These are phyloP conservation scores for Isoetes taiwanensis DNA, from an alignment of 75 land plant genomes.

Conservation along the genomic window DNA sequence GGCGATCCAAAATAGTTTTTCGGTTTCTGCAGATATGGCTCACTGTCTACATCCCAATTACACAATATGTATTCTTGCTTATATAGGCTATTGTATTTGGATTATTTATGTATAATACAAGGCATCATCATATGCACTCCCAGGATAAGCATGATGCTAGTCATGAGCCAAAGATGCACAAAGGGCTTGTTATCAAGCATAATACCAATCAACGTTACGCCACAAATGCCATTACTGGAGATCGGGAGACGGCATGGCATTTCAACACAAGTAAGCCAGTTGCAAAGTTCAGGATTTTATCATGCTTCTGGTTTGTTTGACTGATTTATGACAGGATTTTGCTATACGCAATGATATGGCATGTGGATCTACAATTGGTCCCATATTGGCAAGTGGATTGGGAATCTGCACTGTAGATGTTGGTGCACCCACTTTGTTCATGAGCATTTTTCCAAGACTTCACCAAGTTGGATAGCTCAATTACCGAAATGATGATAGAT, in stretches of 20 bases:
- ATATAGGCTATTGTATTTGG: neutral
- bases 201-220: slow-evolving; percentile 99
- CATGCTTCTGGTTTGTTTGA: neutral
- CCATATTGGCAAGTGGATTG: slow-evolving; percentile 93
- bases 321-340: slow-evolving; percentile 56
- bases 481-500: too few relatives aligned
- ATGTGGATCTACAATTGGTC: slow-evolving; percentile 98
- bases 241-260: slow-evolving; percentile 56
- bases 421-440: slow-evolving; percentile 91
- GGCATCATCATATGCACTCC: too few relatives aligned
- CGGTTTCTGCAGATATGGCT: slow-evolving; percentile 99
- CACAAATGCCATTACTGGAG: slow-evolving; percentile 89
- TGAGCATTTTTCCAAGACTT: too few relatives aligned
- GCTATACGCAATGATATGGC: slow-evolving; percentile 96
- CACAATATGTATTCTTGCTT: slow-evolving; percentile 33
- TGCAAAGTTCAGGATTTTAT: neutral
- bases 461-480: too few relatives aligned
- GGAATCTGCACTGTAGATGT: slow-evolving; percentile 98
- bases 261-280: slow-evolving; percentile 73
- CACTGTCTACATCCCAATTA: slow-evolving; percentile 96
- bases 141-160: slow-evolving; percentile 98
- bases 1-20: slow-evolving; percentile 81
- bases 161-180: slow-evolving; percentile 92
- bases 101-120: too few relatives aligned
- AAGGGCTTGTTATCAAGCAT: slow-evolving; percentile 91